These are phyloP conservation scores for Coemansia sp. DNA, from an alignment of 192 early-diverging fungal species.

Conservation along the genomic window DNA sequence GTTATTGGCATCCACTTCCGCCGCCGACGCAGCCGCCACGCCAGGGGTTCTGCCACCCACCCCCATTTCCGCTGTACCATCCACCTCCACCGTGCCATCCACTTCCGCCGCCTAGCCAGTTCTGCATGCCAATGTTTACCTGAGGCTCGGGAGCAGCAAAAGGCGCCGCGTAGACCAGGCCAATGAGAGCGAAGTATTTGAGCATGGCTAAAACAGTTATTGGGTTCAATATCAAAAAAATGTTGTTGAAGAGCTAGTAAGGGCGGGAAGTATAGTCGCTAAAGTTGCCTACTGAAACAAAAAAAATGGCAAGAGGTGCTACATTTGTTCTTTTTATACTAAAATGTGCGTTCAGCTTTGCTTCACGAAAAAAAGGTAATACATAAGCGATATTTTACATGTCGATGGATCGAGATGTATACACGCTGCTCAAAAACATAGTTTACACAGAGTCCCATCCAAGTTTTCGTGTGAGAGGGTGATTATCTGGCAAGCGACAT, in stretches of 20 bases:
- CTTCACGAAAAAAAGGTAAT: background rate
- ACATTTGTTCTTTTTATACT: background rate
- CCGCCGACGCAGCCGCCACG: background rate
- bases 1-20: background rate
- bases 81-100: slow-evolving; percentile 3
- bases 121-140: slow-evolving; percentile 6
- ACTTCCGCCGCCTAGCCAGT: slow-evolving; percentile 1
- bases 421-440: background rate
- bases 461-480: background rate
- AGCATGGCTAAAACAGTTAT: background rate
- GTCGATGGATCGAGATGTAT: background rate
- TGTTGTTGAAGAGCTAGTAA: background rate
- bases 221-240: background rate
- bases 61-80: background rate
- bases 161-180: background rate
- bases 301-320: background rate
- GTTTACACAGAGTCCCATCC: background rate
- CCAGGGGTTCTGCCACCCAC: slow-evolving; percentile 10
- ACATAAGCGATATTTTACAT: background rate
- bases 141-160: background rate
- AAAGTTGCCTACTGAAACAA: background rate
- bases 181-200: slow-evolving; percentile 6
- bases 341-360: background rate
- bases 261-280: background rate
- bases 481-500: background rate